Evolutionary conservation across 257 asterid genomes (phyloP).

Genomic region (Phtheirospermum japonicum): DNA sequence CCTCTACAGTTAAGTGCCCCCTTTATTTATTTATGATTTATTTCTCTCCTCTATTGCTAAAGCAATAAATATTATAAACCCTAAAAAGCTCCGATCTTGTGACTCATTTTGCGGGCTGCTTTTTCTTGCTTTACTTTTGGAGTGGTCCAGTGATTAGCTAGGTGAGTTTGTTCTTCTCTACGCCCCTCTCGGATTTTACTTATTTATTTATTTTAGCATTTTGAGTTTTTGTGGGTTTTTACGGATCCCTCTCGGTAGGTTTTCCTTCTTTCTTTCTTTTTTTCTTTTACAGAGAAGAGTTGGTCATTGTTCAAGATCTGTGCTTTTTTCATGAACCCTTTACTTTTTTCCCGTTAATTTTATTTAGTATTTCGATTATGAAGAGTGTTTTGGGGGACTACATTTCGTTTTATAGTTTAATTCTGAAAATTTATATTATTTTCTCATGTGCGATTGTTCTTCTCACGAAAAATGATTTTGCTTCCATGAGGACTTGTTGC

Average conservation of each 20-base stretch:
- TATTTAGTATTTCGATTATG: slow-evolving; percentile 34
- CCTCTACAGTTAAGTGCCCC: slow-evolving; percentile 38
- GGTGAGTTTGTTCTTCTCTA: slow-evolving; percentile 49
- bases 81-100: slow-evolving; percentile 68
- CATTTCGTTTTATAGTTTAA: slow-evolving; percentile 39
- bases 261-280: too few species aligned
- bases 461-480: slow-evolving; percentile 1
- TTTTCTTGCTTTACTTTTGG: slow-evolving; percentile 47
- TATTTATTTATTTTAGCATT: slow-evolving; percentile 34
- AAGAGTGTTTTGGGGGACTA: slow-evolving; percentile 34
- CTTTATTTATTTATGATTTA: slow-evolving; percentile 27
- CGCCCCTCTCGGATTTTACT: slow-evolving; percentile 31
- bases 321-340: slow-evolving; percentile 48
- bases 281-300: slow-evolving; percentile 44
- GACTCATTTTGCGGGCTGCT: slow-evolving; percentile 40
- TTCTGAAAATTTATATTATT: slow-evolving; percentile 17
- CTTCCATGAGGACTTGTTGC: slow-evolving; percentile 18
- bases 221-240: slow-evolving; percentile 55
- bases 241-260: slow-evolving; percentile 47
- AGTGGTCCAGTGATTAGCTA: slow-evolving; percentile 52
- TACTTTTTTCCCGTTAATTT: slow-evolving; percentile 34
- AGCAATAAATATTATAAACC: slow-evolving; percentile 27
- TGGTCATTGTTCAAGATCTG: slow-evolving; percentile 76
- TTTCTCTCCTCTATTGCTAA: slow-evolving; percentile 33
- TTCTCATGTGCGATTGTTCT: too few species aligned